Percentiles rank a stretch among this genome's conserved stretches.
These are phyloP conservation scores for Cyclospora cayetanensis DNA, from an alignment of 169 alveolate genomes.

Conservation along the genomic window DNA sequence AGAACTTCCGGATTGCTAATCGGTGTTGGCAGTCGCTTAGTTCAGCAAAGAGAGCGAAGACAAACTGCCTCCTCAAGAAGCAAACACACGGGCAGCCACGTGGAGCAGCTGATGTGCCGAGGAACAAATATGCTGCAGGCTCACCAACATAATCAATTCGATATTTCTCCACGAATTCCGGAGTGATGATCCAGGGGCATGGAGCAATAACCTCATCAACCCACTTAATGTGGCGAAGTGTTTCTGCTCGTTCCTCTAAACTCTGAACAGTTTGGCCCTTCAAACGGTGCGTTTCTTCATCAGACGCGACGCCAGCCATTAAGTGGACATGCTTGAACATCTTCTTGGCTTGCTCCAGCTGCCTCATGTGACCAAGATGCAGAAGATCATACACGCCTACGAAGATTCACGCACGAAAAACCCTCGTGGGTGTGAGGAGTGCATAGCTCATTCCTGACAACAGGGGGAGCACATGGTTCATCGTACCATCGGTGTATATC, in stretches of 20 bases:
- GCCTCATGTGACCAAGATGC: conserved; percentile 97
- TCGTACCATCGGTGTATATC: conserved; percentile 67
- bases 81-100: background rate
- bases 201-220: conserved; percentile 98
- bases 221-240: conserved; percentile 95
- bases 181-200: conserved; percentile 95
- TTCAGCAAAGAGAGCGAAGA: no score
- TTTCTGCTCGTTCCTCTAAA: conserved; percentile 93
- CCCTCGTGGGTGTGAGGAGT: background rate
- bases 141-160: conserved; percentile 90
- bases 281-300: conserved; percentile 92
- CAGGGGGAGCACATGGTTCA: background rate
- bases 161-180: conserved; percentile 90
- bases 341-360: conserved; percentile 96
- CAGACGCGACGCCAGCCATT: conserved; percentile 97
- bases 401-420: background rate
- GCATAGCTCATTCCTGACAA: background rate
- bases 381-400: conserved; percentile 96
- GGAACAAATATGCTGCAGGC: background rate
- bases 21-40: background rate
- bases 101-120: background rate
- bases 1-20: background rate
- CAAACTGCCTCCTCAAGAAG: no score
- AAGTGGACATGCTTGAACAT: conserved; percentile 92
- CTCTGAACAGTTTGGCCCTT: conserved; percentile 96